Base-by-base conservation (phyloP, 257 asterid genomes). In the Solanum neorickii region DNA sequence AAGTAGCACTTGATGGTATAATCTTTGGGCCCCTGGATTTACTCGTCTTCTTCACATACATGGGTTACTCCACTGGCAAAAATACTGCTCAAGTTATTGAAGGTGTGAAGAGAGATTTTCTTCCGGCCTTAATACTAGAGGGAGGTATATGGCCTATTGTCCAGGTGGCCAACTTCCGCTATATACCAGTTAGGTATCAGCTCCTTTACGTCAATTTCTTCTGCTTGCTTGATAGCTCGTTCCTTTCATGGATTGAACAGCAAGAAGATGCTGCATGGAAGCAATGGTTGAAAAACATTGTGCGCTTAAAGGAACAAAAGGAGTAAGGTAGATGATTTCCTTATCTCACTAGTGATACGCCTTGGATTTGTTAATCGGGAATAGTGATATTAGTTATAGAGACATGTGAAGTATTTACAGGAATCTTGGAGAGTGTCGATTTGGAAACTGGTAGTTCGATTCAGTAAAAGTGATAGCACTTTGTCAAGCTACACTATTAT, bases 261-360 rank as follows among this genome's bases (percentile, higher is more conserved):
- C 98, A 95, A 87, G 90, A 94, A 88, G 94, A 95, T 23, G 98
- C 98, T 35, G 89, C 95, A n/a, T 95, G 98, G 98, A 95, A 95
- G 88, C 94, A 89, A 76, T 93, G 94, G 98, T 87, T 95, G 86
- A 94, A 88, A 75, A 89, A 93, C n/a, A 68, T 90, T 68, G 86
- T 87, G 72, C 59, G 93, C 68, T 85, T 92, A 78, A 91, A 93
- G 68, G 94, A 95, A 83, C 85, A 89, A 62, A 89, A 92, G 90
- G 92, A 89, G 83, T 86, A 91, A 91, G 92, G 91, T 33, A 83
- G 92, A 88, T 92, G 88, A 88, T 84, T 84, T 70, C 52, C 82
- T 85, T 35, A 37, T 83, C n/a, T 70, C 49, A 80, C 44, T 80
- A 21, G 20, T 44, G 46, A 80, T 27, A 66, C 14, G 52, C 37